Percentiles rank a stretch among this genome's conserved stretches.
These are phyloP conservation scores for Takashimella koratensis DNA, from an alignment of 1,284 basidiomycete genomes.

Conservation along the genomic window DNA sequence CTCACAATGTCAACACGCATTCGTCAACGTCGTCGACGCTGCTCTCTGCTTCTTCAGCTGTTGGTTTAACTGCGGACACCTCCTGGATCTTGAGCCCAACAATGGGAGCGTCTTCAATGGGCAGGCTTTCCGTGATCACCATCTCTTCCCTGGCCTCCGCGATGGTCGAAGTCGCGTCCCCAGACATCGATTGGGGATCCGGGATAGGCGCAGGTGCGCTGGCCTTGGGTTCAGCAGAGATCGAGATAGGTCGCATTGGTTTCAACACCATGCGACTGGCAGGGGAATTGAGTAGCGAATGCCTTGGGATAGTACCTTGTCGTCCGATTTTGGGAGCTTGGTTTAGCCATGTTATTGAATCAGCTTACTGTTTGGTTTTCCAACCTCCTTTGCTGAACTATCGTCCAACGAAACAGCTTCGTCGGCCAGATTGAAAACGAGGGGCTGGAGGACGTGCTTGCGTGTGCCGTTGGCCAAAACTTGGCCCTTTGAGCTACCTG, in stretches of 20 bases:
- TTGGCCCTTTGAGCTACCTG: too few species aligned
- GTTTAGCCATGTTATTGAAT: too few species aligned
- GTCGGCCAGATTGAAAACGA: too few species aligned
- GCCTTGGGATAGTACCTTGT: neutral
- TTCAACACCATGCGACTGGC: neutral
- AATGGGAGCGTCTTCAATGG: neutral
- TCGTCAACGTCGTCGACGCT: neutral
- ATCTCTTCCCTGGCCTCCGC: neutral
- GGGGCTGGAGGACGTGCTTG: too few species aligned
- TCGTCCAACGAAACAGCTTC: too few species aligned
- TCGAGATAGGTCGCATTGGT: neutral
- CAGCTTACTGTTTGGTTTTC: too few species aligned
- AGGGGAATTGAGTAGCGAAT: neutral
- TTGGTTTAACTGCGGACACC: neutral
- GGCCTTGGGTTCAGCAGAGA: too few species aligned
- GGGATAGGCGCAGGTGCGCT: too few species aligned
- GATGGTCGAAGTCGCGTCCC: neutral
- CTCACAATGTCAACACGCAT: neutral
- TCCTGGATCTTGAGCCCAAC: neutral
- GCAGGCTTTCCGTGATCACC: neutral
- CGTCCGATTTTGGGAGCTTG: neutral
- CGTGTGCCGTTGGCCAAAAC: too few species aligned
- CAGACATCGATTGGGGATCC: too few species aligned
- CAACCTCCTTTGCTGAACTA: too few species aligned
- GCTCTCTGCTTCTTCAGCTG: neutral